These are phyloP conservation scores for Leccinum solheimii DNA, from an alignment of 1,284 basidiomycete species.

Conservation along the genomic window DNA sequence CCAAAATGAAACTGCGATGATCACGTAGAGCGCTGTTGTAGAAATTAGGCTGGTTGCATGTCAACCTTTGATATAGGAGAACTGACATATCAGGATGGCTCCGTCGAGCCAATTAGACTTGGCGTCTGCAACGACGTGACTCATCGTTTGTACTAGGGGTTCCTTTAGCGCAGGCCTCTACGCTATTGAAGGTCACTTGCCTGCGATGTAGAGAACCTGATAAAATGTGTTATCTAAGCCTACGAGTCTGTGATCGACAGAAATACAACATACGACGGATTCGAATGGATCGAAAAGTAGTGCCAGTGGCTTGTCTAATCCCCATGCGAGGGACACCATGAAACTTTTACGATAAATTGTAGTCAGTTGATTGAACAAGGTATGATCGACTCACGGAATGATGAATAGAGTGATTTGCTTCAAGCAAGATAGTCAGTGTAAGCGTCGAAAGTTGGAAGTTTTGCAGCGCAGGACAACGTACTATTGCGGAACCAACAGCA, in stretches of 20 bases:
- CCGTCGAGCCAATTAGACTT: conserved; percentile 85
- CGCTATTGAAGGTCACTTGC: conserved; percentile 16
- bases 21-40: conserved; percentile 37
- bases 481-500: conserved; percentile 89
- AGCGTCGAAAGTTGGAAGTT: background rate
- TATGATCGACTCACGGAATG: conserved; percentile 32
- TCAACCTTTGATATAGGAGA: background rate
- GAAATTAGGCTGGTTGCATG: background rate
- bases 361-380: background rate
- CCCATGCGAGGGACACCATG: conserved; percentile 69
- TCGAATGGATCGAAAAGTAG: conserved; percentile 82
- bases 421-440: background rate
- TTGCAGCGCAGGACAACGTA: conserved; percentile 39
- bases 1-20: conserved; percentile 44
- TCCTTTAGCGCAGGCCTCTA: conserved; percentile 8
- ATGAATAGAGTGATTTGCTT: conserved; percentile 84
- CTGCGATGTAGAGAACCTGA: conserved; percentile 41
- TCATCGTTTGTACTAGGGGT: conserved; percentile 67
- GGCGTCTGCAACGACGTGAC: conserved; percentile 79
- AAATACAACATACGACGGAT: conserved; percentile 52
- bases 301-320: conserved; percentile 65
- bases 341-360: conserved; percentile 41
- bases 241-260: background rate
- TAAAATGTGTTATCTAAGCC: conserved; percentile 25
- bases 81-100: conserved; percentile 68